Evolutionary conservation across 192 early-diverging fungal species (phyloP).

Genomic region (Mortierella hygrophila): DNA sequence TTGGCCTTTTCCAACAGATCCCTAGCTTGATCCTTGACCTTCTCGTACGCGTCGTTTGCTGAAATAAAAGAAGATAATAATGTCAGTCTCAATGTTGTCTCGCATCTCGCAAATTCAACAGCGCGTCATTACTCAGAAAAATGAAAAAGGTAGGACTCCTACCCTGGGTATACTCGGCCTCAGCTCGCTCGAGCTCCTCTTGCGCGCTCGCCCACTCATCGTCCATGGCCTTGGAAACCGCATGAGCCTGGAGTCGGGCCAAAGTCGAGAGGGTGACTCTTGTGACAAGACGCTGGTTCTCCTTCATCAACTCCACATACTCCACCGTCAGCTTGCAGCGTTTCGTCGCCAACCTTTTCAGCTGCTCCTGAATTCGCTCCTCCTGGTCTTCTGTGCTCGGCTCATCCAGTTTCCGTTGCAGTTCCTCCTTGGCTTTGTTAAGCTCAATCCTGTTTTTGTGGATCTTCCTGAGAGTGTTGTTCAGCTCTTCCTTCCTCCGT

Average conservation of each 20-base stretch:
- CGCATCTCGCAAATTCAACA: neutral
- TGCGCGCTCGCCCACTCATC: conserved; percentile 48
- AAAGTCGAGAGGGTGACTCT: conserved; percentile 46
- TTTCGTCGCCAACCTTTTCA: conserved; percentile 11
- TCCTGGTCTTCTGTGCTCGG: conserved; percentile 48
- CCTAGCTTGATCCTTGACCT: conserved; percentile 61
- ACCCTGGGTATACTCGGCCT: conserved; percentile 40
- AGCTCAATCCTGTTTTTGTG: conserved; percentile 44
- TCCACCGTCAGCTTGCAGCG: conserved; percentile 31
- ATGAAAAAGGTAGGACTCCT: conserved; percentile 10
- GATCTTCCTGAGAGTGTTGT: conserved; percentile 11
- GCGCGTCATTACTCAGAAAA: neutral
- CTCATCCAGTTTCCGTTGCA: conserved; percentile 19
- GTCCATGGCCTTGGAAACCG: conserved; percentile 35
- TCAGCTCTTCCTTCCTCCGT: conserved; percentile 14
- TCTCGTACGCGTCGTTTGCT: conserved; percentile 58
- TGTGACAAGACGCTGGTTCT: conserved; percentile 32
- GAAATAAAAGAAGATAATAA: neutral
- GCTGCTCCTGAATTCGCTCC: conserved; percentile 1
- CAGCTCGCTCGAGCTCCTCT: conserved; percentile 58
- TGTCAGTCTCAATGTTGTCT: neutral
- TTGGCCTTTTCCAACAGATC: conserved; percentile 66
- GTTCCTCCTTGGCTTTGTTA: conserved; percentile 11
- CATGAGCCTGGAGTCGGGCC: conserved; percentile 41
- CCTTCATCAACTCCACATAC: conserved; percentile 28